These are phyloP conservation scores for Fusarium mundagurra DNA, from an alignment of 2,329 filamentous ascomycete species.

Conservation along the genomic window DNA sequence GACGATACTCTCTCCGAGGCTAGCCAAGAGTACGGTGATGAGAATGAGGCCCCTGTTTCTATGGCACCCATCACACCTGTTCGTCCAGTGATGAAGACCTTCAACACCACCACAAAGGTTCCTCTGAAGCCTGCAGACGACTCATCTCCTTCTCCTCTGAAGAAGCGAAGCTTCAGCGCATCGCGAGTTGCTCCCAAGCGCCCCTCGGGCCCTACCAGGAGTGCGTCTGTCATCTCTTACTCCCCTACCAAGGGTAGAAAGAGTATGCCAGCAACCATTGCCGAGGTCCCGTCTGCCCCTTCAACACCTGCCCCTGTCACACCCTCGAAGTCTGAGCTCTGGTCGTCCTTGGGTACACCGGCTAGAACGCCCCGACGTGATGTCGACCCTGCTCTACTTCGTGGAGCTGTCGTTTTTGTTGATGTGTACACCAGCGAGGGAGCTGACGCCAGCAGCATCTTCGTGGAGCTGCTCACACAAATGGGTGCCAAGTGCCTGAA, in stretches of 20 bases:
- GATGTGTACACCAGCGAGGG: slow-evolving; percentile 87
- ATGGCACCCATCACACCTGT: slow-evolving; percentile 66
- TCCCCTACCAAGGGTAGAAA: slow-evolving; percentile 59
- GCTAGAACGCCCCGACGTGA: slow-evolving; percentile 66
- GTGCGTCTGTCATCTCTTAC: slow-evolving; percentile 64
- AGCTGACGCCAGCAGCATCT: slow-evolving; percentile 81
- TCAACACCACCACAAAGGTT: slow-evolving; percentile 81
- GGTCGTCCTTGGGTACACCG: slow-evolving; percentile 66
- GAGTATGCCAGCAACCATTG: slow-evolving; percentile 34
- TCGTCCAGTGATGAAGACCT: slow-evolving; percentile 58
- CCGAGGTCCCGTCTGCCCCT: slow-evolving; percentile 43
- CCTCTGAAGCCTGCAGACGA: slow-evolving; percentile 76
- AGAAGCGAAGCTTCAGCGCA: slow-evolving; percentile 62
- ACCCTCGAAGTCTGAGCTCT: slow-evolving; percentile 60
- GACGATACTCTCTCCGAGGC: slow-evolving; percentile 67
- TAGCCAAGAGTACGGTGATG: slow-evolving; percentile 74
- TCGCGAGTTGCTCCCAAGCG: slow-evolving; percentile 58
- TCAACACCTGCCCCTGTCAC: slow-evolving; percentile 48
- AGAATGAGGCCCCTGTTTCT: slow-evolving; percentile 67
- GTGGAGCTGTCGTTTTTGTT: slow-evolving; percentile 81
- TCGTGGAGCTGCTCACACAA: slow-evolving; percentile 79
- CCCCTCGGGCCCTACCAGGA: slow-evolving; percentile 56
- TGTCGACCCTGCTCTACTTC: slow-evolving; percentile 64
- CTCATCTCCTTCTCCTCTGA: slow-evolving; percentile 58
- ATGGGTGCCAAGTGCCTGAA: slow-evolving; percentile 86